Percentiles rank a stretch among this genome's conserved stretches.
Conservation (phyloP, 2,329 filamentous ascomycete species). For the Alternaria conjuncta region DNA sequence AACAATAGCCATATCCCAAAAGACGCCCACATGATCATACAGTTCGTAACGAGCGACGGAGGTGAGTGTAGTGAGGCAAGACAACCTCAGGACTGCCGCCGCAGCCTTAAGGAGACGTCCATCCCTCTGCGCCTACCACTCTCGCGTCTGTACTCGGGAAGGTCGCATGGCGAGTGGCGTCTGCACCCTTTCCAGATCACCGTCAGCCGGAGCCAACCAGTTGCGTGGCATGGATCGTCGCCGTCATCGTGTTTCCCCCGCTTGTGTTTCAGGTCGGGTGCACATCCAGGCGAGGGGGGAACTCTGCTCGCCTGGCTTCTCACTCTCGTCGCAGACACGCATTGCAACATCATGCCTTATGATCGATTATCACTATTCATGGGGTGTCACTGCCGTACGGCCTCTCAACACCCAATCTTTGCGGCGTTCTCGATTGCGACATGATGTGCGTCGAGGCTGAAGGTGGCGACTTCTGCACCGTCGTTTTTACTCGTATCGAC, state of each 20-base stretch:
- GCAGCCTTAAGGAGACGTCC: not conserved
- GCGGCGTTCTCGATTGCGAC: not conserved
- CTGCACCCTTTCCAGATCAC: not conserved
- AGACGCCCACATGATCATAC: slow-evolving; percentile 5
- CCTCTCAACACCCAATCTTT: not conserved
- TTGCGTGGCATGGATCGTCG: not conserved
- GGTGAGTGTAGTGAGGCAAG: not conserved
- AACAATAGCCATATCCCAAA: slow-evolving; percentile 2
- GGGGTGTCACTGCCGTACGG: not conserved
- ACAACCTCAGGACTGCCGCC: not conserved
- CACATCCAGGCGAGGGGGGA: not conserved
- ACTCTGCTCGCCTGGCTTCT: not conserved
- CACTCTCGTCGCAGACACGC: not conserved
- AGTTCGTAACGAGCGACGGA: not conserved
- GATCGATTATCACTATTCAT: not conserved
- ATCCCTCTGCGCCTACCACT: not conserved
- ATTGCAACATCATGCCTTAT: not conserved
- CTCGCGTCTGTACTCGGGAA: not conserved
- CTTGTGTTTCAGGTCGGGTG: slow-evolving; percentile 14
- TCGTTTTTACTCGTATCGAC: not conserved
- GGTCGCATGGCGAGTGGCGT: slow-evolving; percentile 1
- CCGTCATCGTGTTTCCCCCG: slow-evolving; percentile 9
- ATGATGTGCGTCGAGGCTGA: not conserved
- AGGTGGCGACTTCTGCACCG: not conserved
- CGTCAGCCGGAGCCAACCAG: slow-evolving; percentile 8